phyloP scores from a whole-genome alignment of 2,329 filamentous ascomycete genomes.

The Hymenoscyphus scutula region DNA sequence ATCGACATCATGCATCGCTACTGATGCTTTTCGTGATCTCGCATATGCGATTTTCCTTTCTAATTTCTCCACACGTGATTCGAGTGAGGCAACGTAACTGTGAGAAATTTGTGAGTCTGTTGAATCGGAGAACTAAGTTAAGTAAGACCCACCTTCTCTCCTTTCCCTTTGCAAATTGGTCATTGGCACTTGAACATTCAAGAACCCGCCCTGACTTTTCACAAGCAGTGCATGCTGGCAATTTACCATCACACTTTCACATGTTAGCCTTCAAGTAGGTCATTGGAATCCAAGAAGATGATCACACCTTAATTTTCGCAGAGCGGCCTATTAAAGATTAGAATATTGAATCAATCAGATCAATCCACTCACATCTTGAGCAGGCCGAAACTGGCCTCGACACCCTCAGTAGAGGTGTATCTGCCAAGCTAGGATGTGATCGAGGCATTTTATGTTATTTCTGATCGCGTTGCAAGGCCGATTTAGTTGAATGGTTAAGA shows the following conservation, averaged over 20 bases:
- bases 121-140: neutral
- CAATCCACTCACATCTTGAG: conserved; percentile 59
- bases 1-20: conserved; percentile 63
- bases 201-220: conserved; percentile 83
- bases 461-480: neutral
- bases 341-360: conserved; percentile 8
- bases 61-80: conserved; percentile 83
- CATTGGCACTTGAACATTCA: conserved; percentile 91
- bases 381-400: conserved; percentile 78
- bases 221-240: conserved; percentile 92
- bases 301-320: conserved; percentile 80
- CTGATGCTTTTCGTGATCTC: conserved; percentile 67
- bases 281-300: neutral
- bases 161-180: conserved; percentile 93
- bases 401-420: conserved; percentile 63
- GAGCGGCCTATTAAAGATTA: conserved; percentile 56
- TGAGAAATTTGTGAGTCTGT: conserved; percentile 21
- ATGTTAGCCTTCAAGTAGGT: conserved; percentile 23
- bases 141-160: conserved; percentile 67
- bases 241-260: conserved; percentile 81
- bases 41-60: conserved; percentile 74
- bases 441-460: conserved; percentile 22
- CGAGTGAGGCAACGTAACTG: conserved; percentile 91
- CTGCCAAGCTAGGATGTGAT: conserved; percentile 27
- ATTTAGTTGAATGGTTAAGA: neutral